These are phyloP conservation scores for Collybia sordida DNA, from an alignment of 768 basidiomycete species.

Conservation along the genomic window DNA sequence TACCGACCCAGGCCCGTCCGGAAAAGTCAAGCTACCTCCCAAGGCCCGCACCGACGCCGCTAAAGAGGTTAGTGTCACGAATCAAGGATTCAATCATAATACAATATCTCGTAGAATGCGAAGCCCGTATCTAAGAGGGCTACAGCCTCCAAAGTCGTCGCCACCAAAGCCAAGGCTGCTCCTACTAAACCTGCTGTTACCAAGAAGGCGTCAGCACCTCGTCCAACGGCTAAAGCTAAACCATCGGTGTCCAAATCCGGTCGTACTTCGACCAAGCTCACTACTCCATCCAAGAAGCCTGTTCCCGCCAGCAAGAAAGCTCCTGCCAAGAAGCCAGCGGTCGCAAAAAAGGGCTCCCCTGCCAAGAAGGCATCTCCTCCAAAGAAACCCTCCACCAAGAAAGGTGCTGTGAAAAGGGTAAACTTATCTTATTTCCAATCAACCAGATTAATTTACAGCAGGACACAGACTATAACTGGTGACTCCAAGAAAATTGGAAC, in stretches of 20 bases:
- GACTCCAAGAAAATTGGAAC: conserved; percentile 34
- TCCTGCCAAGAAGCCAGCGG: conserved; percentile 18
- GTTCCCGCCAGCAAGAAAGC: conserved; percentile 22
- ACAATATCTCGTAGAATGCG: conserved; percentile 29
- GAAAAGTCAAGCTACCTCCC: conserved; percentile 47
- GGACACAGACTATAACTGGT: conserved; percentile 34
- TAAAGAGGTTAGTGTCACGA: conserved; percentile 39
- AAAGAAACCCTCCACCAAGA: conserved; percentile 36
- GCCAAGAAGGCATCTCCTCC: conserved; percentile 22
- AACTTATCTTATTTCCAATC: neutral
- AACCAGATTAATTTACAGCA: neutral
- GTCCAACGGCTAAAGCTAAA: conserved; percentile 24
- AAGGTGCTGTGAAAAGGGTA: conserved; percentile 63
- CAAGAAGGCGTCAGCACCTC: conserved; percentile 13
- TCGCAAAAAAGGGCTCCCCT: conserved; percentile 21
- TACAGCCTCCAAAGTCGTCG: conserved; percentile 15
- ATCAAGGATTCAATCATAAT: conserved; percentile 7
- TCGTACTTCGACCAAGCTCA: conserved; percentile 14
- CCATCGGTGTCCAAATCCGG: conserved; percentile 26
- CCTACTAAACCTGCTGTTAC: conserved; percentile 18
- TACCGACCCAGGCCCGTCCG: conserved; percentile 25
- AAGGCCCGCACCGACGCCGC: conserved; percentile 59
- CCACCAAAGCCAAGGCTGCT: conserved; percentile 29
- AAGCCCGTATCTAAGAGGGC: conserved; percentile 45
- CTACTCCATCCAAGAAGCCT: conserved; percentile 17